Evolutionary conservation across 140 eudicot genomes (phyloP).

Genomic region (Bidens hawaiensis): DNA sequence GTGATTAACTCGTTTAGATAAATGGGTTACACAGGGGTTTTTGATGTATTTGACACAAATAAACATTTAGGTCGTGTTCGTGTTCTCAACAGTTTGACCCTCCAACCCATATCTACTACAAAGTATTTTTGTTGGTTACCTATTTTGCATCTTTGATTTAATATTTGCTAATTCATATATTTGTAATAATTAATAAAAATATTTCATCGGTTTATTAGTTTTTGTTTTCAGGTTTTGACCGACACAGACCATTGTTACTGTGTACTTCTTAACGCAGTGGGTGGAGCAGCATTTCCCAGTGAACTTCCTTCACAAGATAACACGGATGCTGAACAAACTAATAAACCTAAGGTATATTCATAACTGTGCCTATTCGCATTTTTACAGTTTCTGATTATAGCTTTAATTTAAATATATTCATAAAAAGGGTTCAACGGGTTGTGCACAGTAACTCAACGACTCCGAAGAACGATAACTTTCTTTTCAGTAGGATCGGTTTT

Average conservation of each 20-base stretch:
- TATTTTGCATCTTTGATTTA: no score
- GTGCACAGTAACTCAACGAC: no score
- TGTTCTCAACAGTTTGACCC: neutral
- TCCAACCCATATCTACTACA: neutral
- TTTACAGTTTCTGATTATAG: neutral
- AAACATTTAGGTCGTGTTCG: neutral
- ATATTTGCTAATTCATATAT: neutral
- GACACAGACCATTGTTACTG: conserved; percentile 95
- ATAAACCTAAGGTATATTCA: conserved; percentile 50
- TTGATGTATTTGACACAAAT: neutral
- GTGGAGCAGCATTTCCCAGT: conserved; percentile 88
- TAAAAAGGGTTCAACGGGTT: neutral
- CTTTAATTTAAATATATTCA: neutral
- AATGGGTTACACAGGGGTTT: neutral
- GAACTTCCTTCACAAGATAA: conserved; percentile 40
- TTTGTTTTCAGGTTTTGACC: conserved; percentile 65
- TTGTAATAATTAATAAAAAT: neutral
- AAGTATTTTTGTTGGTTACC: neutral
- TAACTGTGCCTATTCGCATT: neutral
- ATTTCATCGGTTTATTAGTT: conserved; percentile 1
- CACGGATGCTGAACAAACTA: conserved; percentile 36
- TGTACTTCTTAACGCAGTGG: conserved; percentile 87
- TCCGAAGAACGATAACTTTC: no score
- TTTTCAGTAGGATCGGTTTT: no score
- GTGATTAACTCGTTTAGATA: neutral